Evolutionary conservation across 192 early-diverging fungal genomes (phyloP).

Genomic region (Rhizophagus clarus): DNA sequence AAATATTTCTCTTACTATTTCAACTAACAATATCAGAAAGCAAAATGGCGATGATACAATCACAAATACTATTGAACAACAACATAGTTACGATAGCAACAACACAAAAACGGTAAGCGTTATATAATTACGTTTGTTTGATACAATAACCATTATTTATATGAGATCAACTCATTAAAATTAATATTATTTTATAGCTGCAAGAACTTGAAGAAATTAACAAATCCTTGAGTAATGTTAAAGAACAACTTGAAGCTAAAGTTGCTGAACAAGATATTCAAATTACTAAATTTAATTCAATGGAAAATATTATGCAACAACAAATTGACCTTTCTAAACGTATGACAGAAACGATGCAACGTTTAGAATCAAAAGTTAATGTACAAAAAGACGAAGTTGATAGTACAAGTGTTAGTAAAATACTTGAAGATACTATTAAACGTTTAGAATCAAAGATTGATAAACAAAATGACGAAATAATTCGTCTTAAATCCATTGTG

Average conservation of each 20-base stretch:
- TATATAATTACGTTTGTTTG: too few relatives aligned
- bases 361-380: slow-evolving; percentile 26
- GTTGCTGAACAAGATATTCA: not conserved
- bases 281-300: not conserved
- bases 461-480: not conserved
- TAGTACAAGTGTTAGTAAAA: not conserved
- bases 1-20: not conserved
- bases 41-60: not conserved
- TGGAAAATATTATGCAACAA: not conserved
- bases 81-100: not conserved
- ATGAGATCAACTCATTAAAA: too few relatives aligned
- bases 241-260: not conserved
- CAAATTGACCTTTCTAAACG: slow-evolving; percentile 7
- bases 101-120: not conserved
- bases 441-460: slow-evolving; percentile 4
- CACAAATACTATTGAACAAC: too few relatives aligned
- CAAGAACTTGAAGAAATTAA: not conserved
- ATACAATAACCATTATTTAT: too few relatives aligned
- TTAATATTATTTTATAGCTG: not conserved
- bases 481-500: not conserved
- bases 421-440: slow-evolving; percentile 5
- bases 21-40: not conserved
- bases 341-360: slow-evolving; percentile 12
- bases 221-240: not conserved
- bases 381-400: slow-evolving; percentile 2